Base-by-base conservation (phyloP, 225 moss, liverwort and hornwort genomes). In the Lunularia cruciata region DNA sequence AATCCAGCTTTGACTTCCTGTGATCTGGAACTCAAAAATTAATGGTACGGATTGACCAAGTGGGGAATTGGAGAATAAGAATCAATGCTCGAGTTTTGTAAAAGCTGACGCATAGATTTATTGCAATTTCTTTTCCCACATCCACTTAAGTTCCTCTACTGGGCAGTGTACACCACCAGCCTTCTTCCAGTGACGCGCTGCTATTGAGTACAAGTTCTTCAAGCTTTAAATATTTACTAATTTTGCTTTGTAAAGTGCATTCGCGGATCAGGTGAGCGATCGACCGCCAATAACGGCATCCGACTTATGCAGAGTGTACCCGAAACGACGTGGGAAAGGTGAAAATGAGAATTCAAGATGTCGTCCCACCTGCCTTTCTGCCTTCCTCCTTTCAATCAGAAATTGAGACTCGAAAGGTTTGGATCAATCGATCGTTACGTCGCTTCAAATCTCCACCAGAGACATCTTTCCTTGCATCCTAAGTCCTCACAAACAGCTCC, bases 361-460 rank as follows among this genome's bases (percentile, higher is more conserved):
- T 30, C 27, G 27, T 63, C 63, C 28, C 14, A 43, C 57, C 57
- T 57, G 57, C n/a, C 26, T 53, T 27, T 58, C 6, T 4, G 6
- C 49, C 7, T 67, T 49, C 19, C 1, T 13, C 11, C 25, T 25
- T 22, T 63, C 23, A 0, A 40, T 42, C 3, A 16, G 49, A 51
- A 7, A 8, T 3, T 63, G 45, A 63, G 63, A 30, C 63, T 45
- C 30, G 46, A 63, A 63, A 28, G 28, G 63, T 27, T 63, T 63
- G 34, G 10, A 67, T 34, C 66, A 15, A 28, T 35, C 11, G 16
- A 67, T 32, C 33, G 47, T 51, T 67, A 49, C 66, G 49, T 48
- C 66, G 66, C 48, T 67, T 67, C 49, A 12, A 10, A 67, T 67
- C 66, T 67, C 66, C 66, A 13, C 31, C 65, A 7, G 5, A n/a